Conservation (phyloP, 2,329 filamentous ascomycete species). For the Exophiala calicioides region DNA sequence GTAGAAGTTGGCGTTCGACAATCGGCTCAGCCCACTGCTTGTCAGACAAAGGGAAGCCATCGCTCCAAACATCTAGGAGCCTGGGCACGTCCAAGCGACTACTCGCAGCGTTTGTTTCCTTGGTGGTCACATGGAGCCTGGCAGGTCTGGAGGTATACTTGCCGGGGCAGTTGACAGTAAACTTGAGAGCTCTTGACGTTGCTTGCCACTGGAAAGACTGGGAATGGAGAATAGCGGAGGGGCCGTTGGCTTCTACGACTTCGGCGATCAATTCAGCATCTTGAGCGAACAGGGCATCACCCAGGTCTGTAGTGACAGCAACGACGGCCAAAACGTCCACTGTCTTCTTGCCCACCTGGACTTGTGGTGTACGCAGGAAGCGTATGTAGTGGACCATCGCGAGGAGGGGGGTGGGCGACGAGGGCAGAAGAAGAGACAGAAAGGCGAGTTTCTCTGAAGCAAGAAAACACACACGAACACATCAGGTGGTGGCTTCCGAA, state of each 20-base stretch:
- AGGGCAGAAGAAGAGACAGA: not conserved
- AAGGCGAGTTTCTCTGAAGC: no score
- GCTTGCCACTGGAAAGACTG: conserved; percentile 47
- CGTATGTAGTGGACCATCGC: conserved; percentile 64
- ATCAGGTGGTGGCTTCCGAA: no score
- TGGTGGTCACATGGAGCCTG: conserved; percentile 29
- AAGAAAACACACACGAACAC: no score
- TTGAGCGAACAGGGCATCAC: conserved; percentile 62
- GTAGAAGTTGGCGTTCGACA: conserved; percentile 57
- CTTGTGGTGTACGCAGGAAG: conserved; percentile 64
- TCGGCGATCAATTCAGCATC: conserved; percentile 42
- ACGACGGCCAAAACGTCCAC: conserved; percentile 55
- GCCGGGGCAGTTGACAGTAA: conserved; percentile 40
- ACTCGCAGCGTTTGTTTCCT: conserved; percentile 12
- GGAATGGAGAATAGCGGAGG: conserved; percentile 42
- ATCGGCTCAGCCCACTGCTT: conserved; percentile 51
- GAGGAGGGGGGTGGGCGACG: not conserved
- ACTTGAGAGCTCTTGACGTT: conserved; percentile 46
- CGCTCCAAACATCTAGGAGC: conserved; percentile 61
- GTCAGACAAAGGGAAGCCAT: conserved; percentile 42
- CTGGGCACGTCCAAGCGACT: conserved; percentile 37
- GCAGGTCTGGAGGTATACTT: conserved; percentile 27
- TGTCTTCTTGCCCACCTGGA: conserved; percentile 45
- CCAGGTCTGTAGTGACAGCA: conserved; percentile 69
- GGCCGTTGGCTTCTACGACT: conserved; percentile 25